A percentile compares a stretch with the other conserved stretches of the same genome.
Conservation (phyloP, 1,284 basidiomycete species). For the Fomes fomentarius region DNA sequence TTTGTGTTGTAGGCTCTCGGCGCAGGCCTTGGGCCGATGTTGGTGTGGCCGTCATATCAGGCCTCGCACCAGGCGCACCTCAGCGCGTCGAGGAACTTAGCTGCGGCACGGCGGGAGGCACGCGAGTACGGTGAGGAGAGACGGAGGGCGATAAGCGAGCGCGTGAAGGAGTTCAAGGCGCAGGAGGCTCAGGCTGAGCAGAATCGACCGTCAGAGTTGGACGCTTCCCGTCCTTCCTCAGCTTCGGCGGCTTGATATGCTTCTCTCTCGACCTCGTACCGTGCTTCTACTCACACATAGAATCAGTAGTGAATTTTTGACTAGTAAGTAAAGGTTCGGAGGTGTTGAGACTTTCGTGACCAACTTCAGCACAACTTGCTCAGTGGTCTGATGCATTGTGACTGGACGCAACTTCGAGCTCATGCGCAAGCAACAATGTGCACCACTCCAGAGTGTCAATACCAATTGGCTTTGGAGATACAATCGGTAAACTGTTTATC, state of each 20-base stretch:
- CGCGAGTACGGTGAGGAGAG: conserved; percentile 43
- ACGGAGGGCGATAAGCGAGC: conserved; percentile 41
- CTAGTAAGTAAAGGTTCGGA: too few relatives aligned
- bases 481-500: too few relatives aligned
- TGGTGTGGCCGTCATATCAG: conserved; percentile 27
- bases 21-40: conserved; percentile 36
- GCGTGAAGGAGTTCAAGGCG: conserved; percentile 37
- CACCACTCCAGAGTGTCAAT: too few relatives aligned
- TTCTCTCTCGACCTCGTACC: too few relatives aligned
- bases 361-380: too few relatives aligned
- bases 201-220: neutral
- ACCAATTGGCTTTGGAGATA: too few relatives aligned
- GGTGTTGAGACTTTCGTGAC: too few relatives aligned
- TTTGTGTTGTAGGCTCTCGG: conserved; percentile 35
- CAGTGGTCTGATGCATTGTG: too few relatives aligned
- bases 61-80: conserved; percentile 33
- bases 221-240: neutral
- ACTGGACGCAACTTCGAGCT: too few relatives aligned
- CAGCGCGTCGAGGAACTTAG: conserved; percentile 44
- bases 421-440: too few relatives aligned
- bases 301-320: too few relatives aligned
- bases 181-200: conserved; percentile 9
- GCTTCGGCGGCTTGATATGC: neutral
- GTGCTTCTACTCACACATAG: too few relatives aligned
- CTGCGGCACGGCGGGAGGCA: conserved; percentile 45